Base-by-base conservation (phyloP, 192 early-diverging fungal species). In the Backusella psychrophila region DNA sequence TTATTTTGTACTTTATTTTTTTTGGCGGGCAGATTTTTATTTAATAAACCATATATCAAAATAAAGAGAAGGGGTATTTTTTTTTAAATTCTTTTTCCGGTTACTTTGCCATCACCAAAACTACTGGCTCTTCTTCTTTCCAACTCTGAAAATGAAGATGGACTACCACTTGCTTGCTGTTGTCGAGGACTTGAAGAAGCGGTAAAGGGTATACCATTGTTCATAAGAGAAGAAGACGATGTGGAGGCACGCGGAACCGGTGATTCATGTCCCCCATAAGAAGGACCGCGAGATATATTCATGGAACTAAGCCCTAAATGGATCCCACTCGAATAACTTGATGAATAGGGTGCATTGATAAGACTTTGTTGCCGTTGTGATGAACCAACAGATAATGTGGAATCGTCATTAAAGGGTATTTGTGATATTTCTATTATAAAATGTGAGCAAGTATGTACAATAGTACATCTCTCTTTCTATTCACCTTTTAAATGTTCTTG, bases 401-500 rank as follows among this genome's bases (percentile, higher is more conserved):
- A 73, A 39, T 73, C 71, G 19, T 29, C 69, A 56, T 74, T 68
- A 11, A 73, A 68, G 2, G 71, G 42, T 3, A 78, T 53, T 66
- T 78, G 59, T 19, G 77, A 69, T 11, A 78, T 46, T 31, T 49
- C 77, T 78, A 69, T 39, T 33, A 39, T 39, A 39, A 39, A 39
- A 11, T 3, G 38, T 39, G 38, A 39, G 2, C 9, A 39, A 0
- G 33, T 33, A 39, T 3, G 38, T 12, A 11, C 3, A 39, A 12
- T 12, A 39, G 9, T 39, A 39, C 2, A 39, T 44, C 42, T 44
- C 42, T 44, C 15, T 19, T 9, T 14, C 21, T n/a, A n/a, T 15
- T 66, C 39, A 81, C 80, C 76, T 74, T 72, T 77, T 14, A 81
- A 38, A 53, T 81, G 76, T 29, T 74, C 73, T 21, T 77, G 41